These are phyloP conservation scores for Tricholoma furcatifolium DNA, from an alignment of 768 basidiomycete species.

Conservation along the genomic window DNA sequence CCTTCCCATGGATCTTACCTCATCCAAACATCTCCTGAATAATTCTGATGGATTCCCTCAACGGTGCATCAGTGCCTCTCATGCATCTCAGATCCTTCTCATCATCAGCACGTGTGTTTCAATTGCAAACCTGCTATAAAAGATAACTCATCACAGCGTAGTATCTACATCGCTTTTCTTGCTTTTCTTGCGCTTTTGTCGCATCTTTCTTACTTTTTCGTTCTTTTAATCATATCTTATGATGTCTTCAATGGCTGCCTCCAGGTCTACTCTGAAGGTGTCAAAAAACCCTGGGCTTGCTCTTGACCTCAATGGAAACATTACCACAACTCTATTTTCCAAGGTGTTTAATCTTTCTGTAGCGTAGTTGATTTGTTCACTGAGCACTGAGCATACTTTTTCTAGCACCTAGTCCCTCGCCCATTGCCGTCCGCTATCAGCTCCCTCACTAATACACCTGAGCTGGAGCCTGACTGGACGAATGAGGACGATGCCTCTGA, in stretches of 20 bases:
- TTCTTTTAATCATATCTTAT: neutral
- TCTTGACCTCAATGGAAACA: conserved; percentile 10
- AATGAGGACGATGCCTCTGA: conserved; percentile 13
- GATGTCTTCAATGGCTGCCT: conserved; percentile 16
- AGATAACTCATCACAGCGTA: neutral
- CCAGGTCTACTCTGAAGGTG: conserved; percentile 13
- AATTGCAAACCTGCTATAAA: conserved; percentile 6
- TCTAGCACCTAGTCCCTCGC: neutral
- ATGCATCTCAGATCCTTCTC: conserved; percentile 1
- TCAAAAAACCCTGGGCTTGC: conserved; percentile 19
- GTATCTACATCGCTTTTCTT: neutral
- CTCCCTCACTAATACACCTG: conserved; percentile 16
- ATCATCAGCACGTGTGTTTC: conserved; percentile 9
- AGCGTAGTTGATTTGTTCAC: neutral
- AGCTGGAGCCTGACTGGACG: conserved; percentile 16
- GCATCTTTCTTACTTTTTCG: neutral
- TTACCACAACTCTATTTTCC: neutral
- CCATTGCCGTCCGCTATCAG: conserved; percentile 7
- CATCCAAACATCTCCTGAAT: conserved; percentile 14
- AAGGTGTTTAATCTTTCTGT: neutral
- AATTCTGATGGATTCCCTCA: conserved; percentile 14
- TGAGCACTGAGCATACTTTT: neutral
- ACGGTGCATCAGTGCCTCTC: neutral
- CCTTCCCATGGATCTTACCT: neutral
- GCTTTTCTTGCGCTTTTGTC: neutral